Conservation (phyloP, 139 green algal genomes). For the Gonium pectorale region DNA sequence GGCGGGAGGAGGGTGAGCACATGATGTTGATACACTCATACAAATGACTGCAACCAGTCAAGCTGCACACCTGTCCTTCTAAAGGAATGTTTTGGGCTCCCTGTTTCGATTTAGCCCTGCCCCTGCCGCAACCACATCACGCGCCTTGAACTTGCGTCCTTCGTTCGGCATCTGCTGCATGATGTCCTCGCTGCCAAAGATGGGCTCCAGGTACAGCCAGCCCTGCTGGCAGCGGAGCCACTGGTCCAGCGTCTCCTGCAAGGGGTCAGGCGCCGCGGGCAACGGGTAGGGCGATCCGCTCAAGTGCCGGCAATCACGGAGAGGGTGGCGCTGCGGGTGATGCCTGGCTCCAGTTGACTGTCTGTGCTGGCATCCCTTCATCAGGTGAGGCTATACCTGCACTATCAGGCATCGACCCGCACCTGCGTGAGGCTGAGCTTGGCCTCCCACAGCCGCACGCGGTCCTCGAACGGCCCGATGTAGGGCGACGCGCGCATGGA, state of each 20-base stretch:
- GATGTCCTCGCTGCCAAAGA: constrained; percentile 90
- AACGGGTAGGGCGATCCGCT: neutral
- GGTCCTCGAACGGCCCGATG: constrained; percentile 83
- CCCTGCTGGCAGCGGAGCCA: constrained; percentile 83
- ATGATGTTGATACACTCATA: neutral
- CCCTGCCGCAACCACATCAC: neutral
- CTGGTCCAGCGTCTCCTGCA: constrained; percentile 79
- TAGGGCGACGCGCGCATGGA: constrained; percentile 84
- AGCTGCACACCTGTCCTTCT: too few relatives aligned
- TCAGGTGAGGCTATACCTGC: too few relatives aligned
- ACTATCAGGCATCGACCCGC: too few relatives aligned
- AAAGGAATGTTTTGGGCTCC: too few relatives aligned
- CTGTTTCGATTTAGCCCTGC: too few relatives aligned
- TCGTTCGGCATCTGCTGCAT: constrained; percentile 92
- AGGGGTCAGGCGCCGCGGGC: constrained; percentile 44
- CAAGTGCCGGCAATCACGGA: too few relatives aligned
- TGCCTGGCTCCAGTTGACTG: too few relatives aligned
- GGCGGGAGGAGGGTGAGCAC: neutral
- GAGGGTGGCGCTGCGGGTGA: too few relatives aligned
- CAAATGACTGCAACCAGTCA: too few relatives aligned
- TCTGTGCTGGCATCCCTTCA: too few relatives aligned
- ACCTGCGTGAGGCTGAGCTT: constrained; percentile 77
- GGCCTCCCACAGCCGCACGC: constrained; percentile 74
- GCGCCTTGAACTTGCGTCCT: constrained; percentile 80
- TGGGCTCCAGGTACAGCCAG: constrained; percentile 90